These are phyloP conservation scores for Escovopsis sp. DNA, from an alignment of 2,329 filamentous ascomycete genomes.

Conservation along the genomic window DNA sequence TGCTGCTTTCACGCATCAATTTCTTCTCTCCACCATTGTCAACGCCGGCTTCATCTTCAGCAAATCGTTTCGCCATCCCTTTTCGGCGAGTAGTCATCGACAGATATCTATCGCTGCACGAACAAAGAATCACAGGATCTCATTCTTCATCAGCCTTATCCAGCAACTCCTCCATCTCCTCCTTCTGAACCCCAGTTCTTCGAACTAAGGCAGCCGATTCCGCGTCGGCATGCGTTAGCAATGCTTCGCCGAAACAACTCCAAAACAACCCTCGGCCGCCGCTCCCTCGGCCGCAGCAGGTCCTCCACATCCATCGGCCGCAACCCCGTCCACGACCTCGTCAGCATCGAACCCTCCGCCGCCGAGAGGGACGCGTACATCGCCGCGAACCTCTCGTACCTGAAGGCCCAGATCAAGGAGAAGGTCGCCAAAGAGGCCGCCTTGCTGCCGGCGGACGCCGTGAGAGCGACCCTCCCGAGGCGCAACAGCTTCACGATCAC, in stretches of 20 bases:
- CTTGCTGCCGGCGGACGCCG: slow-evolving; percentile 12
- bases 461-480: slow-evolving; percentile 7
- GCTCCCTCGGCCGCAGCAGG: slow-evolving; percentile 35
- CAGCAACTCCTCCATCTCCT: not conserved
- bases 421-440: slow-evolving; percentile 13
- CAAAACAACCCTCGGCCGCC: slow-evolving; percentile 23
- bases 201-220: too few relatives aligned
- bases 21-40: not conserved
- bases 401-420: slow-evolving; percentile 33
- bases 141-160: not conserved
- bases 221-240: slow-evolving; percentile 3
- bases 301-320: slow-evolving; percentile 31
- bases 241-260: slow-evolving; percentile 38
- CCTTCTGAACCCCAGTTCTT: too few relatives aligned
- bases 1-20: too few relatives aligned
- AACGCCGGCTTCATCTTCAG: not conserved
- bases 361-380: slow-evolving; percentile 46
- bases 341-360: slow-evolving; percentile 32
- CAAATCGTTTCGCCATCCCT: not conserved
- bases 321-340: slow-evolving; percentile 27
- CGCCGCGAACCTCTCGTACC: slow-evolving; percentile 47
- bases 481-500: slow-evolving; percentile 11
- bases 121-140: too few relatives aligned
- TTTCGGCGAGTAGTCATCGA: not conserved
- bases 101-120: not conserved